Evolutionary conservation across 1,139 yeast genomes (phyloP), one percentile per base, ranked within the genome.

Genomic region (Hyphopichia buzzinii): DNA sequence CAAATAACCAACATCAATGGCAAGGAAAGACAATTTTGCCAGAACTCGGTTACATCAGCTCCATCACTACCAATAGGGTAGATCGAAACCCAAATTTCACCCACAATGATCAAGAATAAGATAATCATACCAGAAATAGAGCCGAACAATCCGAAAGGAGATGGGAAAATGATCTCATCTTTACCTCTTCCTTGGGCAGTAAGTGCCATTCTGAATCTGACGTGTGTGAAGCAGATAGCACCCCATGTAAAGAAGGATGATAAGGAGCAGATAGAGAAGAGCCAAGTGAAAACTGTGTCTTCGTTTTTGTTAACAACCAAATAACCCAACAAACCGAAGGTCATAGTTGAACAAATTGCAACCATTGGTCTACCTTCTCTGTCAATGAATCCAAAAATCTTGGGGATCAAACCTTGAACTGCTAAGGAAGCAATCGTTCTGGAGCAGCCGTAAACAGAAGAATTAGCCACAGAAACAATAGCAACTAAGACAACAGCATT

Each of bases 241-340:
- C 56, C 56, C 75, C 86, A 68, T 38, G 76, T 67, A 61, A 75
- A 81, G 62, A 81, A 57, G 41, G 82, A 59, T 38, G 78, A 67
- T 55, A 81, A 74, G 6, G 85, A 81, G 38, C 86, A 83, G 25
- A 84, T 55, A 19, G 85, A 76, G 49, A 81, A 76, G 41, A 81
- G 66, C 88, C 88, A 81, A 11, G 74, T 65, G 66, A 81, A 81
- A 3, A 81, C 73, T 2, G 61, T 55, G 10, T 52, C 59, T 47
- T 80, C 71, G 31, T 78, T 68, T 23, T 65, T 59, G 38, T 67
- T 59, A 4, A 72, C 67, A 14, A 80, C 81, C 39, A 82, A 68
- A 62, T 81, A 84, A 38, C 86, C 81, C 36, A 84, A 62, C 37
- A 75, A 61, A 0, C 88, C 90, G 44, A 84, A 65, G 1, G 67